Evolutionary conservation across 306 rosid genomes (phyloP).

Genomic region (Lupinus albus): DNA sequence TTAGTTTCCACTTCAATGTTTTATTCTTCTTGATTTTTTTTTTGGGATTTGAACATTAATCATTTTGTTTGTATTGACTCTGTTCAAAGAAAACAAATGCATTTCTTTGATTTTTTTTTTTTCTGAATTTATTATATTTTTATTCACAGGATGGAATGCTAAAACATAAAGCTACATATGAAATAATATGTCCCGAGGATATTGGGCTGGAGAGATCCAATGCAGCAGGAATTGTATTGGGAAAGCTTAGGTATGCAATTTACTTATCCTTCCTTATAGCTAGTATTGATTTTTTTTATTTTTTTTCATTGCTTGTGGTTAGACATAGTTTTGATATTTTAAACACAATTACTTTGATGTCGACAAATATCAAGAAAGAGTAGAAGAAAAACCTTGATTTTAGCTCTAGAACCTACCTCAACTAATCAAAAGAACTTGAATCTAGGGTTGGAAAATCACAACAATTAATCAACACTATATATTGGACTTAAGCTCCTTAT

Average conservation of each 20-base stretch:
- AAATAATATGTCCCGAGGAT: conserved; percentile 84
- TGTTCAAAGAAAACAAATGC: background rate
- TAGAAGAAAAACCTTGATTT: too few relatives aligned
- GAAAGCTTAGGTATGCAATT: conserved; percentile 81
- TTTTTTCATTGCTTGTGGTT: too few relatives aligned
- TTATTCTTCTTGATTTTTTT: background rate
- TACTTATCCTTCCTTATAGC: background rate
- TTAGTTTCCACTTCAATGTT: background rate
- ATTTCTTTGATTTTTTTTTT: background rate
- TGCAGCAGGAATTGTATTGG: conserved; percentile 80
- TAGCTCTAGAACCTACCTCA: too few relatives aligned
- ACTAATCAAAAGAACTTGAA: too few relatives aligned
- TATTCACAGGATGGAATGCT: conserved; percentile 85
- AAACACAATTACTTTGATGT: too few relatives aligned
- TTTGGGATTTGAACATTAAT: background rate
- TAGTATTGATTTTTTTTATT: too few relatives aligned
- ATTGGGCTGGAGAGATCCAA: conserved; percentile 70
- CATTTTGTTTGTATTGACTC: background rate
- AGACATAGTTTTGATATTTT: too few relatives aligned
- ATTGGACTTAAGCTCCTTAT: too few relatives aligned
- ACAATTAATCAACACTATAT: too few relatives aligned
- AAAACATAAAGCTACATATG: conserved; percentile 84
- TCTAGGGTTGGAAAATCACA: too few relatives aligned
- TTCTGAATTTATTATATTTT: background rate
- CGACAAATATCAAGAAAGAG: too few relatives aligned